These are phyloP conservation scores for Saksenaea oblongispora DNA, from an alignment of 371 early-diverging fungal species.

Conservation along the genomic window DNA sequence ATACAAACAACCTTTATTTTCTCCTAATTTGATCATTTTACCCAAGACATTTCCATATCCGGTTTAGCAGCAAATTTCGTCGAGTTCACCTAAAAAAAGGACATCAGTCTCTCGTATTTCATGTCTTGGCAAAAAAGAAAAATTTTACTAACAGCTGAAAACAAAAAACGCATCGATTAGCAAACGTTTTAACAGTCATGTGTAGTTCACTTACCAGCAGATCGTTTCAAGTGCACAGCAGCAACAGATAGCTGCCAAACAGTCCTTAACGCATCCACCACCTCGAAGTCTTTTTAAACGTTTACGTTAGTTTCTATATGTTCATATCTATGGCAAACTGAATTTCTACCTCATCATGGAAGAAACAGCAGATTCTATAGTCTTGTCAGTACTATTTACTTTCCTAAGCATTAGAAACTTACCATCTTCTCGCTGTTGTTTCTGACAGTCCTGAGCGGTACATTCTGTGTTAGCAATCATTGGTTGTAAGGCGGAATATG, in stretches of 20 bases:
- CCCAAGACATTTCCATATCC: not conserved
- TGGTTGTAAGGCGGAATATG: too few relatives aligned
- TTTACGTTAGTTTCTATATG: not conserved
- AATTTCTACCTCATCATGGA: not conserved
- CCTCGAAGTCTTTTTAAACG: constrained; percentile 26
- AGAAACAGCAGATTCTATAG: not conserved
- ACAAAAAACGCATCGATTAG: not conserved
- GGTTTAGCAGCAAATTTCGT: constrained; percentile 29
- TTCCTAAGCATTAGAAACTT: not conserved
- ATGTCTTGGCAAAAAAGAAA: not conserved
- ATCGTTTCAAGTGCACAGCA: constrained; percentile 34
- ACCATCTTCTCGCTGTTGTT: not conserved
- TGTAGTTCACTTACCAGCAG: constrained; percentile 19
- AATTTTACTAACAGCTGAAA: constrained; percentile 11
- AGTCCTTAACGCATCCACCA: constrained; percentile 43
- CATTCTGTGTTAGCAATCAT: too few relatives aligned
- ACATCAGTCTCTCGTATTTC: not conserved
- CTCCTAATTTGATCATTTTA: constrained; percentile 2
- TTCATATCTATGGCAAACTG: not conserved
- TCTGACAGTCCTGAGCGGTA: too few relatives aligned
- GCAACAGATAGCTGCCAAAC: constrained; percentile 37
- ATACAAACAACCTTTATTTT: not conserved
- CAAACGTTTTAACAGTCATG: not conserved
- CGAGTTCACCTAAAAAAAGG: constrained; percentile 19
- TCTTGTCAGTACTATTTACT: not conserved